Evolutionary conservation across 352 stramenopile genomes (phyloP).

Genomic region (Phytophthora fragariae): DNA sequence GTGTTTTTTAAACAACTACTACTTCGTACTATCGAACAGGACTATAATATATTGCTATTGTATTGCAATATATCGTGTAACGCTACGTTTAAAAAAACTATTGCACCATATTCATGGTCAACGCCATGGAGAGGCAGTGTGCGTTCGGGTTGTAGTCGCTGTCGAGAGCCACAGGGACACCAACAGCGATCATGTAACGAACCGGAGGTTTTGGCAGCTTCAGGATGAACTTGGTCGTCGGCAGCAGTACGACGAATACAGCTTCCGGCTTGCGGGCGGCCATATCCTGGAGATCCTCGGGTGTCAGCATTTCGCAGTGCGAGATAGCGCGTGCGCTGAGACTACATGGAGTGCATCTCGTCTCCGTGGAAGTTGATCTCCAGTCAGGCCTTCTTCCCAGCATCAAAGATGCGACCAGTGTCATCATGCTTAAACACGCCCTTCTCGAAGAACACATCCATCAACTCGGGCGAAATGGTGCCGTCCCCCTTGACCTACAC

Average conservation of each 20-base stretch:
- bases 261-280: constrained; percentile 18
- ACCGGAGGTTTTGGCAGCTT: constrained; percentile 76
- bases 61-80: too few species aligned
- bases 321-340: constrained; percentile 67
- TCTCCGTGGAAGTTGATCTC: constrained; percentile 89
- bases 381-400: constrained; percentile 68
- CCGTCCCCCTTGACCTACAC: too few species aligned
- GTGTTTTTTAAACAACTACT: too few species aligned
- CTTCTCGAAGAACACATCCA: constrained; percentile 90
- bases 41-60: too few species aligned
- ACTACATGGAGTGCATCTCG: constrained; percentile 78
- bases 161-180: constrained; percentile 78
- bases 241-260: constrained; percentile 70
- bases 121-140: constrained; percentile 86
- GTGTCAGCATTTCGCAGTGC: constrained; percentile 80
- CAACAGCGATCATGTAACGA: constrained; percentile 71
- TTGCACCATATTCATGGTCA: constrained; percentile 86
- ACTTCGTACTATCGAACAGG: too few species aligned
- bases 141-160: constrained; percentile 34
- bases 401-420: constrained; percentile 69
- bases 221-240: constrained; percentile 87
- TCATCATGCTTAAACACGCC: constrained; percentile 38
- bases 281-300: constrained; percentile 75
- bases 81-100: too few species aligned
- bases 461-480: constrained; percentile 88